Evolutionary conservation across 306 rosid genomes (phyloP), one percentile per base, ranked within the genome.

Genomic region (Inga laurina): DNA sequence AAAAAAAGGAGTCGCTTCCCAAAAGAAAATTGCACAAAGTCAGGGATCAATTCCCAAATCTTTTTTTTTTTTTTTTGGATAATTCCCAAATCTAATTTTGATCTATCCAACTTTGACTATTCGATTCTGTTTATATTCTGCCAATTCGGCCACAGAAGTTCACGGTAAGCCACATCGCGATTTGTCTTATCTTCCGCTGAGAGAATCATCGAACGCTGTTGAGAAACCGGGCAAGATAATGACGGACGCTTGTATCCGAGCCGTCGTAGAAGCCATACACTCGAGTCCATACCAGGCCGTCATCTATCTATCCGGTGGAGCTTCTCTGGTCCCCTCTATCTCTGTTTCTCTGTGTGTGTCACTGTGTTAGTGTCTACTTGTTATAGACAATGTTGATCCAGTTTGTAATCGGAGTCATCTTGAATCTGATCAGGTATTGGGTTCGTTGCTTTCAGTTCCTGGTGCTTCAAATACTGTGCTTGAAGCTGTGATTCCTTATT

Each of bases 401-500:
- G 24, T 34, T 56, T 57, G 16, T 76, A 72, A 65, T 57, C 24
- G 48, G 8, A 85, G 49, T 71, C 22, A 2, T 24, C 14, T 19
- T 16, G 66, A 80, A 30, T 18, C 3, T 41, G 57, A 79, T 80
- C 81, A 94, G 97, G 86, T 79, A 24, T 24, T 92, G 11, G 94
- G 96, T 54, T 93, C 86, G 86, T 83, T 95, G 62, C 86, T 95
- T 8, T 89, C 98, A 10, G 90, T 86, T 76, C 94, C 98, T 0
- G 99, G 99, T 82, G 97, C 98, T 52, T 91, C 98, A 19, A 90
- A 86, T 41, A 95, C 98, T 3, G 91, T 95, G 43, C 98, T 95
- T 18, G 97, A 95, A 86, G 87, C 87, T 35, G 82, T 92, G n/a
- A 80, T 95, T 48, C 98, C 99, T n/a, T 93, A 93, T 62, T 95